Conservation (phyloP, 345 rosid genomes). For the Acer negundo region DNA sequence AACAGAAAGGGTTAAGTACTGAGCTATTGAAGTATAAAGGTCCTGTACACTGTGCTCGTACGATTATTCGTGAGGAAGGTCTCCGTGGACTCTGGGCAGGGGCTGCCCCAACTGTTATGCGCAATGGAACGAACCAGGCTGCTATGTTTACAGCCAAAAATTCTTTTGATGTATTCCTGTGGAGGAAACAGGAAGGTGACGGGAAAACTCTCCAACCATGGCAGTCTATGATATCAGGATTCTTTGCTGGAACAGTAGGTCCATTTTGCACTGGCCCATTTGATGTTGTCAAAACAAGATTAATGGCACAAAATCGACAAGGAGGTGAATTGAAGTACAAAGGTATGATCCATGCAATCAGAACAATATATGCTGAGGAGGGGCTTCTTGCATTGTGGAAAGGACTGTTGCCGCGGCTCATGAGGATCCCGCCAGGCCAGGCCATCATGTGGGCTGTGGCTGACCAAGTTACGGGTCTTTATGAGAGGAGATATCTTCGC, state of each 20-base stretch:
- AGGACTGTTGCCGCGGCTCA: slow-evolving; percentile 89
- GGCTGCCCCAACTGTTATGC: slow-evolving; percentile 95
- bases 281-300: slow-evolving; percentile 97
- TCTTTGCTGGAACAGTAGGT: slow-evolving; percentile 92
- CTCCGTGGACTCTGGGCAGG: slow-evolving; percentile 93
- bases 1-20: slow-evolving; percentile 83
- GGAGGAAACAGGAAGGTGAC: slow-evolving; percentile 97
- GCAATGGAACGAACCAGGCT: slow-evolving; percentile 96
- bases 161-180: slow-evolving; percentile 71
- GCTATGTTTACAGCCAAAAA: slow-evolving; percentile 96
- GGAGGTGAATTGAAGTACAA: slow-evolving; percentile 69
- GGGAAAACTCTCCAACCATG: slow-evolving; percentile 81
- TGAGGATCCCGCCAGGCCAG: slow-evolving; percentile 98
- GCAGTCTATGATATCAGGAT: slow-evolving; percentile 97
- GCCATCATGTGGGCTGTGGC: slow-evolving; percentile 99
- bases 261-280: slow-evolving; percentile 95
- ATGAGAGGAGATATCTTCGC: slow-evolving; percentile 61
- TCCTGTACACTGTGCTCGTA: slow-evolving; percentile 82
- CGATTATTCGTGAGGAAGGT: slow-evolving; percentile 72
- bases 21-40: slow-evolving; percentile 89
- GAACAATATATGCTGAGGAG: slow-evolving; percentile 81
- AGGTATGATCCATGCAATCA: slow-evolving; percentile 92
- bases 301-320: slow-evolving; percentile 82
- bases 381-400: slow-evolving; percentile 85
- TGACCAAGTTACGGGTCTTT: slow-evolving; percentile 85